These are phyloP conservation scores for Neoboletus brunneissimus DNA, from an alignment of 768 basidiomycete species.

Conservation along the genomic window DNA sequence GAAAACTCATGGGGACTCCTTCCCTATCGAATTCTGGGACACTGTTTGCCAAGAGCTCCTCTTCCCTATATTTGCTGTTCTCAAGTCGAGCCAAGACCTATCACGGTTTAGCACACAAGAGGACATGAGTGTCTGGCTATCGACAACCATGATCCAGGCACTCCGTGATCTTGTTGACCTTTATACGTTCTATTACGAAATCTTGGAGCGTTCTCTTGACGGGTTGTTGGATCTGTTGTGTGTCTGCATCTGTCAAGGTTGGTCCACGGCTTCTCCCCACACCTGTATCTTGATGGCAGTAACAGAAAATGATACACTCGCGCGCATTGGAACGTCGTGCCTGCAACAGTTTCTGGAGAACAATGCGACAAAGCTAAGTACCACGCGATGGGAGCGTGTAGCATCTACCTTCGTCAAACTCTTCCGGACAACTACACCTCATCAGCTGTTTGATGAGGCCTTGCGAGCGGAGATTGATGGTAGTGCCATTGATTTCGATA, in stretches of 20 bases:
- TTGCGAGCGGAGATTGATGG: slow-evolving; percentile 82
- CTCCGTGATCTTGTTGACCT: slow-evolving; percentile 92
- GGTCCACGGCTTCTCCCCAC: neutral
- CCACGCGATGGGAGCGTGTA: slow-evolving; percentile 86
- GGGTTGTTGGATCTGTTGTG: slow-evolving; percentile 91
- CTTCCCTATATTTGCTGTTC: slow-evolving; percentile 96
- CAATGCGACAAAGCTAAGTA: slow-evolving; percentile 83
- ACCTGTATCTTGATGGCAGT: slow-evolving; percentile 4
- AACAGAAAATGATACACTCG: slow-evolving; percentile 95
- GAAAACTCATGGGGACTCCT: slow-evolving; percentile 83
- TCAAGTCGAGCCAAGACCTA: slow-evolving; percentile 89
- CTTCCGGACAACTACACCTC: slow-evolving; percentile 97
- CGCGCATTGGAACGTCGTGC: slow-evolving; percentile 96
- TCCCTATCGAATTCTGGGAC: slow-evolving; percentile 94
- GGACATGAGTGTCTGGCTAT: slow-evolving; percentile 99
- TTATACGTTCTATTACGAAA: slow-evolving; percentile 93
- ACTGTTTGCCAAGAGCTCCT: slow-evolving; percentile 94
- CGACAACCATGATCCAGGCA: slow-evolving; percentile 98
- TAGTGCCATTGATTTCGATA: slow-evolving; percentile 52
- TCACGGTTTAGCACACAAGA: slow-evolving; percentile 94
- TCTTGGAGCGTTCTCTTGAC: slow-evolving; percentile 85
- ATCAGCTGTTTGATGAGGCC: slow-evolving; percentile 92
- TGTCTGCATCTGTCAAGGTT: slow-evolving; percentile 98
- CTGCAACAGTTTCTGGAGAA: slow-evolving; percentile 93
- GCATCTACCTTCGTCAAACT: slow-evolving; percentile 90